A percentile compares a stretch with the other conserved stretches of the same genome.
Evolutionary conservation across 805 yeast species (phyloP).

Genomic region (Saccharomycopsis sp.): DNA sequence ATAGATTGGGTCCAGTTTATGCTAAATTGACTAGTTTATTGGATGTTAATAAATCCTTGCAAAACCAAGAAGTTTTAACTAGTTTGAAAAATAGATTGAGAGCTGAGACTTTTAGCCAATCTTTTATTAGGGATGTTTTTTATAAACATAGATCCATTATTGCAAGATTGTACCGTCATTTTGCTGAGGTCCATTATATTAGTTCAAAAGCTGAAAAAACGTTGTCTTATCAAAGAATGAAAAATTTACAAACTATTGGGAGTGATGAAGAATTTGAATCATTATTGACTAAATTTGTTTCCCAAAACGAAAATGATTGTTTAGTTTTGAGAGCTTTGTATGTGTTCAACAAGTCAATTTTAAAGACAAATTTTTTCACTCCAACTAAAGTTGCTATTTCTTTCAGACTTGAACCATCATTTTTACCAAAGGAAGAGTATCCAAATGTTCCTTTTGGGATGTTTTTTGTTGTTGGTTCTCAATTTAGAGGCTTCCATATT

Average conservation of each 20-base stretch:
- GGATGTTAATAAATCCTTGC: slow-evolving; percentile 51
- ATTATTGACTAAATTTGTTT: slow-evolving; percentile 58
- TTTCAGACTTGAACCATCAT: slow-evolving; percentile 80
- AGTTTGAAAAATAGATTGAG: slow-evolving; percentile 83
- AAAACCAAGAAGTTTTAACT: slow-evolving; percentile 68
- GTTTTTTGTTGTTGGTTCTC: slow-evolving; percentile 93
- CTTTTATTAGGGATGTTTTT: slow-evolving; percentile 72
- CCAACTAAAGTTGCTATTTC: slow-evolving; percentile 94
- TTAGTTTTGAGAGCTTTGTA: slow-evolving; percentile 76
- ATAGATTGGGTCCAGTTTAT: slow-evolving; percentile 89
- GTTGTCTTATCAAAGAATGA: slow-evolving; percentile 77
- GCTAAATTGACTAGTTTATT: slow-evolving; percentile 58
- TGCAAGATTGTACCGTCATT: slow-evolving; percentile 78
- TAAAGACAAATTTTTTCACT: slow-evolving; percentile 90
- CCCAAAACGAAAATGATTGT: slow-evolving; percentile 69
- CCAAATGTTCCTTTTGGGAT: slow-evolving; percentile 92
- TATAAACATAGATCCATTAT: slow-evolving; percentile 63
- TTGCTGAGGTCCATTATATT: slow-evolving; percentile 85
- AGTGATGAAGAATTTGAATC: slow-evolving; percentile 68
- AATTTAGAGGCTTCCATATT: slow-evolving; percentile 95
- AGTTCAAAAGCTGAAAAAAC: slow-evolving; percentile 61
- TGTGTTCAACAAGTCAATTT: slow-evolving; percentile 75
- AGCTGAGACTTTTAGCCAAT: slow-evolving; percentile 87
- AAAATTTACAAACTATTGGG: slow-evolving; percentile 68
- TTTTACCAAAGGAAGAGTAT: slow-evolving; percentile 79